Percentiles rank a stretch among this genome's conserved stretches.
These are phyloP conservation scores for Apiospora marii DNA, from an alignment of 2,329 filamentous ascomycete genomes.

Conservation along the genomic window DNA sequence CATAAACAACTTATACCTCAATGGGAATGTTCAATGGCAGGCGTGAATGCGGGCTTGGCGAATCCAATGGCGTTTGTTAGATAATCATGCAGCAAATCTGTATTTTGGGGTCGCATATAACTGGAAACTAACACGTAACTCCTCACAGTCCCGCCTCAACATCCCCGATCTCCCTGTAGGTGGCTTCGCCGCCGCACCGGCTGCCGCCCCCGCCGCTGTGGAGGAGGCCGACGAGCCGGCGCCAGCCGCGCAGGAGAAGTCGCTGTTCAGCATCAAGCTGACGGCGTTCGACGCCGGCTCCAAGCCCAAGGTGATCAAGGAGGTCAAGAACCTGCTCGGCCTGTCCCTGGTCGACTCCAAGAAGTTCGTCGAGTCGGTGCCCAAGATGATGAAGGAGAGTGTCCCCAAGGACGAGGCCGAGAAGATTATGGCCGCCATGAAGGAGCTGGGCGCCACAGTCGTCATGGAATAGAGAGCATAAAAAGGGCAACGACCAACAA, in stretches of 20 bases:
- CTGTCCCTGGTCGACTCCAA: slow-evolving; percentile 98
- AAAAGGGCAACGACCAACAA: background rate
- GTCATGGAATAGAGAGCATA: slow-evolving; percentile 78
- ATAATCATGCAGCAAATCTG: background rate
- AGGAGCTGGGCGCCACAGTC: slow-evolving; percentile 89
- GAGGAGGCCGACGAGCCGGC: slow-evolving; percentile 90
- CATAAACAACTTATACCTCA: background rate
- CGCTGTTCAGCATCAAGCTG: slow-evolving; percentile 95
- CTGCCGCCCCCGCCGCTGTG: slow-evolving; percentile 67
- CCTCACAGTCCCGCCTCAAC: slow-evolving; percentile 82
- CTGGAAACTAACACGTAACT: slow-evolving; percentile 20
- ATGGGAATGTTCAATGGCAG: background rate
- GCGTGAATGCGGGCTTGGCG: background rate
- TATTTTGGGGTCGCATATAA: background rate
- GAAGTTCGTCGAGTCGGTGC: slow-evolving; percentile 99
- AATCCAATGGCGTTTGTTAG: background rate
- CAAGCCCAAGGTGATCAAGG: slow-evolving; percentile 99
- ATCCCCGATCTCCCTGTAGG: slow-evolving; percentile 97
- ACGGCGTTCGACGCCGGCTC: slow-evolving; percentile 84
- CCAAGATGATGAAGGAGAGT: slow-evolving; percentile 98
- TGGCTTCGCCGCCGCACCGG: slow-evolving; percentile 79
- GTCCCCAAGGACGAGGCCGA: slow-evolving; percentile 99
- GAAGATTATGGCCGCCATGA: slow-evolving; percentile 96
- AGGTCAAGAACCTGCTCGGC: slow-evolving; percentile 95
- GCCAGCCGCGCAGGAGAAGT: slow-evolving; percentile 91